These are phyloP conservation scores for Pseudogymnoascus verrucosus DNA, from an alignment of 2,329 filamentous ascomycete species.

Conservation along the genomic window DNA sequence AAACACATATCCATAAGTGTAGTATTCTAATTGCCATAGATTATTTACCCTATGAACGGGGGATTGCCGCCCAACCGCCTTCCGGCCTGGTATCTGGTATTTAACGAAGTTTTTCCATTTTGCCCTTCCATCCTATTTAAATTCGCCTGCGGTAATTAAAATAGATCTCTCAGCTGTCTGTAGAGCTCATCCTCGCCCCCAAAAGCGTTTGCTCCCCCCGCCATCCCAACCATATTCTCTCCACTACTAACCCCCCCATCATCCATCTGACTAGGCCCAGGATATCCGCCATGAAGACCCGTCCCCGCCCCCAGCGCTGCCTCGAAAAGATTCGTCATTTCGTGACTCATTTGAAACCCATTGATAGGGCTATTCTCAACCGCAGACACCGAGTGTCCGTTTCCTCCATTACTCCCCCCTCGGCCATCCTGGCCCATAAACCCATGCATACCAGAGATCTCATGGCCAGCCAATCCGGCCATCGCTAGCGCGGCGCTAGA, in stretches of 20 bases:
- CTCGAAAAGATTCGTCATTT: slow-evolving; percentile 30
- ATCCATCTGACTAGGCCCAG: slow-evolving; percentile 13
- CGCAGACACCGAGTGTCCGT: slow-evolving; percentile 14
- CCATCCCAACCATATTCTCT: slow-evolving; percentile 18
- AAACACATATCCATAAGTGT: not conserved
- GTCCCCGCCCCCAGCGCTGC: slow-evolving; percentile 22
- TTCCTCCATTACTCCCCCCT: slow-evolving; percentile 8
- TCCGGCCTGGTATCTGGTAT: not conserved
- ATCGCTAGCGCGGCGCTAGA: slow-evolving; percentile 46
- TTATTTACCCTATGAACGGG: not conserved
- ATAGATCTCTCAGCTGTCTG: slow-evolving; percentile 26
- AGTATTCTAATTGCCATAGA: not conserved
- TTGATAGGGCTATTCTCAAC: slow-evolving; percentile 21
- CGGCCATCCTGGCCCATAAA: slow-evolving; percentile 10
- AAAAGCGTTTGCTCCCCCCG: slow-evolving; percentile 19
- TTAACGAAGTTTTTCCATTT: not conserved
- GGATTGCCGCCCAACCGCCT: not conserved
- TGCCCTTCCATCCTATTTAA: not conserved
- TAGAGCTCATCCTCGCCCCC: slow-evolving; percentile 29
- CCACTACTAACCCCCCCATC: slow-evolving; percentile 17
- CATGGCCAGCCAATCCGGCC: slow-evolving; percentile 42
- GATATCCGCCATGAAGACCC: slow-evolving; percentile 14
- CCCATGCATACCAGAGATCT: slow-evolving; percentile 21
- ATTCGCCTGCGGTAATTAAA: slow-evolving; percentile 15
- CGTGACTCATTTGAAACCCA: slow-evolving; percentile 29